Percentiles rank a stretch among this genome's conserved stretches.
phyloP scores from a whole-genome alignment of 2,329 filamentous ascomycete species.

The Talaromyces albobiverticillius region DNA sequence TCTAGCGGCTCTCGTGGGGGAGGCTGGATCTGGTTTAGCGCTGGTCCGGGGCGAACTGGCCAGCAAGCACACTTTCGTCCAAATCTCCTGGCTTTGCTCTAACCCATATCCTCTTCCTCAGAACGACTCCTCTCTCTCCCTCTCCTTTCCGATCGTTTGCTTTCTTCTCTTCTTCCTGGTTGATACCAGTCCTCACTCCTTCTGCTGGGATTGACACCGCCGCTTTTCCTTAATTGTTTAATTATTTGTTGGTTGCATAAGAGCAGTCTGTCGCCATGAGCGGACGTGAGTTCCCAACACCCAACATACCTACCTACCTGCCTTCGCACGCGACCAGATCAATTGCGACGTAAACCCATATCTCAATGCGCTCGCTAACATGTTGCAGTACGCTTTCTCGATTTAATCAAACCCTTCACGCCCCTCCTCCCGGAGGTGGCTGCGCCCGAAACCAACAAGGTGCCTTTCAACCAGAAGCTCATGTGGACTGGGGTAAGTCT shows the following conservation, averaged over 20 bases:
- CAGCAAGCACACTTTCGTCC: conserved; percentile 26
- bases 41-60: conserved; percentile 20
- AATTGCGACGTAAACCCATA: conserved; percentile 20
- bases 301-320: conserved; percentile 9
- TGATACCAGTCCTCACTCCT: conserved; percentile 28
- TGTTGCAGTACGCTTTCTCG: conserved; percentile 87
- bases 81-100: conserved; percentile 4
- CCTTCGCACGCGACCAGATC: conserved; percentile 26
- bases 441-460: conserved; percentile 88
- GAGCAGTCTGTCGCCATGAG: conserved; percentile 52
- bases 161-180: conserved; percentile 23
- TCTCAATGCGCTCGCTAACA: conserved; percentile 22
- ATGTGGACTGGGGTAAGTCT: conserved; percentile 78
- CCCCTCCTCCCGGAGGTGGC: conserved; percentile 99
- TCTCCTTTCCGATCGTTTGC: conserved; percentile 17
- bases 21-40: conserved; percentile 13
- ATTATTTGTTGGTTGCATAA: conserved; percentile 24
- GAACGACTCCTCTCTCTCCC: not conserved
- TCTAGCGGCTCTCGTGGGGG: conserved; percentile 10
- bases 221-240: conserved; percentile 24
- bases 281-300: conserved; percentile 50
- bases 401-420: conserved; percentile 99
- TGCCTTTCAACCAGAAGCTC: conserved; percentile 97
- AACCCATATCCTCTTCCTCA: not conserved
- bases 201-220: conserved; percentile 31